Conservation (phyloP, 306 rosid genomes). For the Geum urbanum region DNA sequence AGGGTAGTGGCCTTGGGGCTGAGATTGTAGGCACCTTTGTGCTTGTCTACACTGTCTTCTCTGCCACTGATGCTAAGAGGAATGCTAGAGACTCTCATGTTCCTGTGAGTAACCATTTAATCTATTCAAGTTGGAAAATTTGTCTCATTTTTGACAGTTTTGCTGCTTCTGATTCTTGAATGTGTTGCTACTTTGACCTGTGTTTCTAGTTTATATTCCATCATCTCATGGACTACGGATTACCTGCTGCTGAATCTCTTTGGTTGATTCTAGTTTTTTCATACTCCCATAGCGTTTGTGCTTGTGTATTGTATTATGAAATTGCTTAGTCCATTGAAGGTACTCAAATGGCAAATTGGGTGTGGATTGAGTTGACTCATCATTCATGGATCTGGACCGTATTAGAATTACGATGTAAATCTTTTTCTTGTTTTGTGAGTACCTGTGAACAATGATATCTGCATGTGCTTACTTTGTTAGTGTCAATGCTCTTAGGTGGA, state of each 20-base stretch:
- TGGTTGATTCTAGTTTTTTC: not conserved
- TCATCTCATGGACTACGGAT: not conserved
- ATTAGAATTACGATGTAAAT: no score
- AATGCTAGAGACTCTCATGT: conserved; percentile 89
- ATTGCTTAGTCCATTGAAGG: not conserved
- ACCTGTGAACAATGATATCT: not conserved
- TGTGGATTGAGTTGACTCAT: not conserved
- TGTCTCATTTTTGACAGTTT: not conserved
- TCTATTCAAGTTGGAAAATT: not conserved
- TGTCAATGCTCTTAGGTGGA: not conserved
- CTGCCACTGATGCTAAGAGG: conserved; percentile 94
- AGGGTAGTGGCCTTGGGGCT: conserved; percentile 84
- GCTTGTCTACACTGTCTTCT: conserved; percentile 91
- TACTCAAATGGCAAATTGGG: not conserved
- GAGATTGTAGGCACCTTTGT: conserved; percentile 93
- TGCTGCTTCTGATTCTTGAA: not conserved
- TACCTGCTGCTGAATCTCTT: not conserved
- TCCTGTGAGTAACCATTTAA: conserved; percentile 47
- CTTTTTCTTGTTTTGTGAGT: no score
- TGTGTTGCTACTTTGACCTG: not conserved
- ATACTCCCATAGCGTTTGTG: not conserved
- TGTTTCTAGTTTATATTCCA: not conserved
- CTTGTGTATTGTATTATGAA: not conserved
- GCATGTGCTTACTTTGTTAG: conserved; percentile 19
- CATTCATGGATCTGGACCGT: not conserved